These are phyloP conservation scores for Podila horticola DNA, from an alignment of 192 early-diverging fungal genomes.

Conservation along the genomic window DNA sequence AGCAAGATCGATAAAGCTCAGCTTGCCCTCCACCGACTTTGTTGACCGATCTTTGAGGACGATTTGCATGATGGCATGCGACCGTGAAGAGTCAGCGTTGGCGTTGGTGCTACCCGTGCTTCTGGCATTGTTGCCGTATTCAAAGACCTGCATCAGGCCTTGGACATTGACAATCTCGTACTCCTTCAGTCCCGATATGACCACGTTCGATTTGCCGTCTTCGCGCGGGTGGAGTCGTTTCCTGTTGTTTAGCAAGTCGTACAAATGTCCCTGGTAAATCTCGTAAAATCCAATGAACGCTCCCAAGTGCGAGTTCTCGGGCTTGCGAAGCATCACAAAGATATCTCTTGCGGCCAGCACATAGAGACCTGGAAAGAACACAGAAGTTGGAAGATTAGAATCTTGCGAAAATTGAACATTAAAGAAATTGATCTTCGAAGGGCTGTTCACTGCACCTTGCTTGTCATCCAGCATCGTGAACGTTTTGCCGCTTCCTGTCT, in stretches of 20 bases:
- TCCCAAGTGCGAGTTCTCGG: constrained; percentile 78
- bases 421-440: not conserved
- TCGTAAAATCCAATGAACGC: constrained; percentile 95
- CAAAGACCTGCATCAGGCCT: constrained; percentile 92
- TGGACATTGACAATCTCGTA: constrained; percentile 87
- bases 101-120: constrained; percentile 95
- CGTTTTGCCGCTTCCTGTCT: constrained; percentile 96
- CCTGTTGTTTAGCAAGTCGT: constrained; percentile 90
- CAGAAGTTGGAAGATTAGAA: too few species aligned
- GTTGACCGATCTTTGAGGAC: constrained; percentile 73
- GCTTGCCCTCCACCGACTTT: constrained; percentile 69
- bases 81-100: constrained; percentile 94
- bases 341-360: constrained; percentile 93
- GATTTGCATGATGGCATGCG: constrained; percentile 97
- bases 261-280: constrained; percentile 97
- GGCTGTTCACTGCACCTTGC: constrained; percentile 59
- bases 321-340: constrained; percentile 76
- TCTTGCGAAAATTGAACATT: too few species aligned
- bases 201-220: constrained; percentile 95
- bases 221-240: constrained; percentile 94
- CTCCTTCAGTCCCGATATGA: constrained; percentile 90
- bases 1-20: constrained; percentile 98
- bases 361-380: constrained; percentile 70
- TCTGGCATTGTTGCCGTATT: constrained; percentile 87
- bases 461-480: constrained; percentile 94